Evolutionary conservation across 495 filamentous ascomycete species (phyloP).

Genomic region (Mytilinidion resinicola): DNA sequence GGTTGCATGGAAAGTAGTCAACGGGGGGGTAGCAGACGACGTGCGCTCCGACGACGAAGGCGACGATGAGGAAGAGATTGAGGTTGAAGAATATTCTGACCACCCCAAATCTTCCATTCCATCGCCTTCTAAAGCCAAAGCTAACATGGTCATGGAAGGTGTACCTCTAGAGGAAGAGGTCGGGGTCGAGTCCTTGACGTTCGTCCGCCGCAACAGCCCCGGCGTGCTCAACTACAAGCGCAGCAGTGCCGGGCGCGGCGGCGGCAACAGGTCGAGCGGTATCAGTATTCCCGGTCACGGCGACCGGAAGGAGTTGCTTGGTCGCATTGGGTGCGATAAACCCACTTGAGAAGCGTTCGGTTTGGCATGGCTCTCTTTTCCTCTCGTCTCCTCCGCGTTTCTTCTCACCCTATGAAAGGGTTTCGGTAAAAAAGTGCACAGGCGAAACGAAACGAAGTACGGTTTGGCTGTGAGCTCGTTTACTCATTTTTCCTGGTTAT

Average conservation of each 20-base stretch:
- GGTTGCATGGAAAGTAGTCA: slow-evolving; percentile 69
- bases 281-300: slow-evolving; percentile 35
- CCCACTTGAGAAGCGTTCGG: slow-evolving; percentile 11
- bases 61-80: slow-evolving; percentile 48
- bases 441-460: neutral
- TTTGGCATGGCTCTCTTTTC: neutral
- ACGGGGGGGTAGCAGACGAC: slow-evolving; percentile 76
- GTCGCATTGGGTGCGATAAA: slow-evolving; percentile 36
- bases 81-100: slow-evolving; percentile 12
- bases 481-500: too few species aligned
- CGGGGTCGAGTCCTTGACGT: slow-evolving; percentile 47
- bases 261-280: slow-evolving; percentile 15
- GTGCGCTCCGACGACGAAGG: slow-evolving; percentile 81
- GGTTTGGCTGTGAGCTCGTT: neutral
- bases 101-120: neutral
- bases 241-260: slow-evolving; percentile 8
- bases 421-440: too few species aligned
- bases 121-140: slow-evolving; percentile 24
- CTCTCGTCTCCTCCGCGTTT: neutral
- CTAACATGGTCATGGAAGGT: slow-evolving; percentile 25
- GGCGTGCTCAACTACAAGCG: slow-evolving; percentile 5
- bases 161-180: slow-evolving; percentile 58
- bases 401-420: neutral
- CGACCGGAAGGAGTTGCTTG: slow-evolving; percentile 35
- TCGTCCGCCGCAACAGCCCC: slow-evolving; percentile 22